Base-by-base conservation (phyloP, 192 early-diverging fungal species). In the Coemansia sp. region DNA sequence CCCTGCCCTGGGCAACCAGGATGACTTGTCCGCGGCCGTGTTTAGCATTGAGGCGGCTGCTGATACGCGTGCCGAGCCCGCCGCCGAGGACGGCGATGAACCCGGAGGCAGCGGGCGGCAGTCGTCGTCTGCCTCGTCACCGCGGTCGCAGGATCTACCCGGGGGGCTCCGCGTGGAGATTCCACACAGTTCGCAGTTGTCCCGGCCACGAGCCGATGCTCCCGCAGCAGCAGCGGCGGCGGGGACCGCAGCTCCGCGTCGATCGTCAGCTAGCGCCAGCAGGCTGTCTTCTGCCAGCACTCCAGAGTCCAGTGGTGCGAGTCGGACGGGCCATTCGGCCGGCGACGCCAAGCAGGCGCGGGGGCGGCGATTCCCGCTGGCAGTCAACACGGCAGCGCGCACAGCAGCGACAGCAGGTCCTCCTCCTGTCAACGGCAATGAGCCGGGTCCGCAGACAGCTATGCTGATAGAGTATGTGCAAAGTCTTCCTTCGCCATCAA, bases 401-500 rank as follows among this genome's bases (percentile, higher is more conserved):
- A 36, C 56, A 17, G 61, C 51, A 11, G 58, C 50, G 14, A 29
- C 9, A 38, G 14, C 14, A n/a, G n/a, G n/a, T n/a, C n/a, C n/a
- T n/a, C n/a, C n/a, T n/a, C n/a, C n/a, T n/a, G n/a, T 25, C 38
- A n/a, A n/a, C 27, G 14, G 11, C n/a, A 66, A 57, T 42, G 86
- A 88, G 40, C 68, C 84, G 0, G 87, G 83, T 0, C 85, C 85
- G 5, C 79, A 86, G 46, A 88, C 88, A 4, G 86, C 86, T 8
- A 77, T 86, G 49, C 80, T 77, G 33, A 65, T 70, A 23, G 73
- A 77, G 56, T 70, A 65, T 18, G 73, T 68, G 53, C 86, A 87
- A 58, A 88, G 83, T 58, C 66, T 90, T 30, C 88, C 88, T 19
- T 87, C 86, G 25, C 88, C 88, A 11, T 86, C 85, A 6, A 80